Evolutionary conservation across 345 rosid genomes (phyloP).

Genomic region (Heritiera fomes): DNA sequence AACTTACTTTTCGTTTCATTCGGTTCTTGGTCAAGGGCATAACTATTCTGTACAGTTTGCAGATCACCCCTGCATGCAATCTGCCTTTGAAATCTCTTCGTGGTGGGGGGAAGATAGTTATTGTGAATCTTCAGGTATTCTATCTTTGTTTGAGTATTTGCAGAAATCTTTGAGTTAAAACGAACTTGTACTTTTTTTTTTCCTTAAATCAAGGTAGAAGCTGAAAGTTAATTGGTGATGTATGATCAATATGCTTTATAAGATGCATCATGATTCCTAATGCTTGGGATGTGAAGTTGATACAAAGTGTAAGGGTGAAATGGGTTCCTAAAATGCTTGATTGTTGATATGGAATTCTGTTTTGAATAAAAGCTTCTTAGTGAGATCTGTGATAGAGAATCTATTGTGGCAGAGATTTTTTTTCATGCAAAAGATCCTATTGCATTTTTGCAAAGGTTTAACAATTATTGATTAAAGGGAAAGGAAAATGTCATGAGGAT

Average conservation of each 20-base stretch:
- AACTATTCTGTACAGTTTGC: slow-evolving; percentile 68
- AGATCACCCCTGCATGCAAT: slow-evolving; percentile 99
- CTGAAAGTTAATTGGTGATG: background rate
- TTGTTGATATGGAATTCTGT: background rate
- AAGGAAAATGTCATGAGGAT: background rate
- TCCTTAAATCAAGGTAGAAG: slow-evolving; percentile 3
- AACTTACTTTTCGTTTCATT: background rate
- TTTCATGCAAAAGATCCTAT: background rate
- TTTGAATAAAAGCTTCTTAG: background rate
- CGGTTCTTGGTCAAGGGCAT: slow-evolving; percentile 16
- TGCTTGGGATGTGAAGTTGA: slow-evolving; percentile 11
- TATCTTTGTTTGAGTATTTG: background rate
- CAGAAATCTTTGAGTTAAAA: background rate
- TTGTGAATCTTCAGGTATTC: slow-evolving; percentile 92
- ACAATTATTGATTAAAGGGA: background rate
- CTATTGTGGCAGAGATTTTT: background rate
- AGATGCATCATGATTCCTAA: slow-evolving; percentile 1
- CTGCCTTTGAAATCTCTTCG: slow-evolving; percentile 87
- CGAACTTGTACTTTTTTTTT: background rate
- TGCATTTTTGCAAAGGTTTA: background rate
- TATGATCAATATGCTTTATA: slow-evolving; percentile 7
- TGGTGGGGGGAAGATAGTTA: slow-evolving; percentile 90
- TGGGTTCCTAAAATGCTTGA: background rate
- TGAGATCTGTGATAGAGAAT: background rate
- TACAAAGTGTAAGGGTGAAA: background rate